Conservation (phyloP, 1,139 yeast genomes). For the Lodderomyces theae region DNA sequence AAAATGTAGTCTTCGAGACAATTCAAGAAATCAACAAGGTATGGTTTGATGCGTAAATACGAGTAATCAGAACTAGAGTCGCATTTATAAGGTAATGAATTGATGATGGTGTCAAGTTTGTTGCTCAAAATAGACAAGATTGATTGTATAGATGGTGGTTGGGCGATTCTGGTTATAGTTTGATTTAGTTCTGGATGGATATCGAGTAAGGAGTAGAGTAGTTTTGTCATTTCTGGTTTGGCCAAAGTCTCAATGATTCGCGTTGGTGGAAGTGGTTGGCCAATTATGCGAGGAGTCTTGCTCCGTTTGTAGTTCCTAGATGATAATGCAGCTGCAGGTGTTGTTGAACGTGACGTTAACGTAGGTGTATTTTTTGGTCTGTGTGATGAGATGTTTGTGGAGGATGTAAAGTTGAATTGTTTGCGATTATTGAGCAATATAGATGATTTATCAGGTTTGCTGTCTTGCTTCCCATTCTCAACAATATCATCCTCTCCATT, state of each 20-base stretch:
- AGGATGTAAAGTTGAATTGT: background rate
- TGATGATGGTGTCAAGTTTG: constrained; percentile 46
- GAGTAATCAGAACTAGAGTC: constrained; percentile 78
- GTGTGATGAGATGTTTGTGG: constrained; percentile 5
- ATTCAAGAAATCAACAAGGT: constrained; percentile 69
- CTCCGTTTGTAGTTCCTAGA: constrained; percentile 24
- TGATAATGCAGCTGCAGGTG: constrained; percentile 2
- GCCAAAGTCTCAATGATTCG: constrained; percentile 70
- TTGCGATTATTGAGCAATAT: background rate
- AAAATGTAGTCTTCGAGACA: constrained; percentile 79
- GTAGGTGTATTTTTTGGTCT: too few relatives aligned
- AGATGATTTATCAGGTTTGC: background rate
- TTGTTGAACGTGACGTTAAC: too few relatives aligned
- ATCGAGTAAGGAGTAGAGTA: constrained; percentile 52
- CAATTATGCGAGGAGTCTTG: constrained; percentile 43
- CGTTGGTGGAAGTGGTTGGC: constrained; percentile 54
- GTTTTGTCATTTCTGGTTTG: constrained; percentile 48
- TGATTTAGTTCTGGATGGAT: constrained; percentile 61
- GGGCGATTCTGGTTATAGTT: constrained; percentile 54
- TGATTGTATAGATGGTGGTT: constrained; percentile 54
- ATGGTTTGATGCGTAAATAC: constrained; percentile 76
- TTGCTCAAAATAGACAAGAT: constrained; percentile 49
- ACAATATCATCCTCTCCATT: background rate
- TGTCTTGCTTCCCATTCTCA: background rate
- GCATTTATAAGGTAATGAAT: constrained; percentile 70